phyloP scores from a whole-genome alignment of 1,284 basidiomycete species.

The Earliella scabrosa region DNA sequence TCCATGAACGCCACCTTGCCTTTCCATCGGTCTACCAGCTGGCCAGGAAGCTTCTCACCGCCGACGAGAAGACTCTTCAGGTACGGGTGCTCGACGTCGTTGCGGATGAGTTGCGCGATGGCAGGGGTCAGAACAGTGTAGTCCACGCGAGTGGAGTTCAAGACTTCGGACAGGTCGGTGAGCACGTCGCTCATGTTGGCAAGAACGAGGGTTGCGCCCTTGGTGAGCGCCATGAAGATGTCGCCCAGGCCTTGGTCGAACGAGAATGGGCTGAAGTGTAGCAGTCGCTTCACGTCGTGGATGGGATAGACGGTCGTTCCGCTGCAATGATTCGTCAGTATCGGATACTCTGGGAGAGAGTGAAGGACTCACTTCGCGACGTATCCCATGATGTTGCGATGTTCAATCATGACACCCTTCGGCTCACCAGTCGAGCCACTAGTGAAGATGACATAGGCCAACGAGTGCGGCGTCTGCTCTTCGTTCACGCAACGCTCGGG shows the following conservation, averaged over 20 bases:
- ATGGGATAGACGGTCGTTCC: conserved; percentile 38
- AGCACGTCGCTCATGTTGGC: conserved; percentile 36
- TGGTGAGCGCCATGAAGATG: conserved; percentile 7
- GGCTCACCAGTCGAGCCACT: conserved; percentile 28
- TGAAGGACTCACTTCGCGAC: conserved; percentile 31
- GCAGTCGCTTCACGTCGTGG: conserved; percentile 26
- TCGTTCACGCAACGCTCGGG: not conserved
- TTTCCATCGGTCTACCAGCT: conserved; percentile 35
- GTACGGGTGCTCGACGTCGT: conserved; percentile 26
- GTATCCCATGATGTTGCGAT: conserved; percentile 37
- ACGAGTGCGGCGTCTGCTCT: not conserved
- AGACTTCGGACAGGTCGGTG: conserved; percentile 33
- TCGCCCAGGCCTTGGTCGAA: conserved; percentile 13
- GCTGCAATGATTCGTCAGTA: conserved; percentile 25
- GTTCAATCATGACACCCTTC: conserved; percentile 34
- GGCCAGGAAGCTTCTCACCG: conserved; percentile 35
- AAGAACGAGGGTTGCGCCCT: conserved; percentile 35
- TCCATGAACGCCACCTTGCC: conserved; percentile 33
- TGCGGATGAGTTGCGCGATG: conserved; percentile 27
- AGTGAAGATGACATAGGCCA: conserved; percentile 14
- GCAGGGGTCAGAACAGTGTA: conserved; percentile 38
- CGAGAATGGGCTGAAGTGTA: conserved; percentile 28
- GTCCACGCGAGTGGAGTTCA: conserved; percentile 33
- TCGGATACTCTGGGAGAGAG: conserved; percentile 25
- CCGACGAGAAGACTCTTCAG: conserved; percentile 33